phyloP scores from a whole-genome alignment of 2,329 filamentous ascomycete species.

The Xylariaceae sp. region DNA sequence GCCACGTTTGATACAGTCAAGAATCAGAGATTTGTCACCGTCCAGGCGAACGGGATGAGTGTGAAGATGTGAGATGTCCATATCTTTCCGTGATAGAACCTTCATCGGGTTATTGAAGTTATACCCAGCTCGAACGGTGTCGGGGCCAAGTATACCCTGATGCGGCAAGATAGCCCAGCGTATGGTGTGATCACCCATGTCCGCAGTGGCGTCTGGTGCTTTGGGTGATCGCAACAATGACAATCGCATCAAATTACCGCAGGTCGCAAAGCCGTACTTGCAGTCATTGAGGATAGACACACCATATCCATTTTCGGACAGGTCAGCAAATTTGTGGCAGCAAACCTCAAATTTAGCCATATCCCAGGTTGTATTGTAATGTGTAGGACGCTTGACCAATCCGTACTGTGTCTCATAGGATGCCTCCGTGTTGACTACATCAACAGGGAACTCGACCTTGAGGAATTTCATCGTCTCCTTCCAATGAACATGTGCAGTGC shows the following conservation, averaged over 20 bases:
- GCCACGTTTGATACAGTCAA: slow-evolving; percentile 92
- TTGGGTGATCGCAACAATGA: slow-evolving; percentile 84
- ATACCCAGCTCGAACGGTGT: slow-evolving; percentile 77
- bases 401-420: slow-evolving; percentile 95
- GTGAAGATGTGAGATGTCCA: slow-evolving; percentile 28
- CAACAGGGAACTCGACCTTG: slow-evolving; percentile 96
- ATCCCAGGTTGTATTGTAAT: slow-evolving; percentile 97
- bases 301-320: slow-evolving; percentile 83
- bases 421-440: slow-evolving; percentile 85
- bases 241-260: slow-evolving; percentile 83
- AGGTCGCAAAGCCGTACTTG: slow-evolving; percentile 93
- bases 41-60: slow-evolving; percentile 58
- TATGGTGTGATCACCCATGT: slow-evolving; percentile 87
- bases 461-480: slow-evolving; percentile 95
- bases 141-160: slow-evolving; percentile 62
- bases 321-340: slow-evolving; percentile 89
- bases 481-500: slow-evolving; percentile 90
- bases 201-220: slow-evolving; percentile 86
- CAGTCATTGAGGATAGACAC: slow-evolving; percentile 92
- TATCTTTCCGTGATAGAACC: slow-evolving; percentile 45
- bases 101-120: slow-evolving; percentile 85
- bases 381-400: slow-evolving; percentile 81
- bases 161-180: slow-evolving; percentile 91
- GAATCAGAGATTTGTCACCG: slow-evolving; percentile 64
- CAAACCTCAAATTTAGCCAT: slow-evolving; percentile 98